These are phyloP conservation scores for Cladorrhinum samala DNA, from an alignment of 495 filamentous ascomycete genomes.

Conservation along the genomic window DNA sequence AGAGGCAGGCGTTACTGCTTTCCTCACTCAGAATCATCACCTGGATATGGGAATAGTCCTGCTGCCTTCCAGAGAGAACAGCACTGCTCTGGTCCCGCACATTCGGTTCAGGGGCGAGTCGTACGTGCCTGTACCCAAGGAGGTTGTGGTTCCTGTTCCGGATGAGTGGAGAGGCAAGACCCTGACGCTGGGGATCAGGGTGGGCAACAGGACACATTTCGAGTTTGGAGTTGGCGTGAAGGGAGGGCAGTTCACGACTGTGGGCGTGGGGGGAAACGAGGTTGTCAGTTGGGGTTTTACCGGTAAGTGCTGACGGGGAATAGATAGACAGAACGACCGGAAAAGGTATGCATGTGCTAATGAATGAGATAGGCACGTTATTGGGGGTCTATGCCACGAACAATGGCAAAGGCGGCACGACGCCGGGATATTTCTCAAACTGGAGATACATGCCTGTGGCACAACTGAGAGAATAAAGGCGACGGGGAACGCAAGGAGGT, in stretches of 20 bases:
- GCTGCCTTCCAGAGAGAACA: slow-evolving; percentile 21
- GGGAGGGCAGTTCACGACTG: slow-evolving; percentile 22
- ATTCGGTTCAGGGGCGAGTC: slow-evolving; percentile 36
- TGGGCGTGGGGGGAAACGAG: slow-evolving; percentile 34
- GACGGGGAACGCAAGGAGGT: no score
- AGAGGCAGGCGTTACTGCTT: slow-evolving; percentile 41
- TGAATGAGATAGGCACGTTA: slow-evolving; percentile 26
- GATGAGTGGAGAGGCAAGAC: slow-evolving; percentile 26
- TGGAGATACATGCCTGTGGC: slow-evolving; percentile 43
- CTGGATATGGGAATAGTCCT: slow-evolving; percentile 46
- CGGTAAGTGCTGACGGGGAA: slow-evolving; percentile 27
- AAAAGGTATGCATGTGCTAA: background rate
- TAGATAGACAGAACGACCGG: background rate
- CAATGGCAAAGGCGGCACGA: slow-evolving; percentile 39
- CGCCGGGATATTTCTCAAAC: slow-evolving; percentile 38
- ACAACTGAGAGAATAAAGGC: no score
- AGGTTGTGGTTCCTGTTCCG: slow-evolving; percentile 26
- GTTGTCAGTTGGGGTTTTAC: slow-evolving; percentile 47
- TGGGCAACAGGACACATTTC: slow-evolving; percentile 42
- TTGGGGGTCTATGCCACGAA: slow-evolving; percentile 48
- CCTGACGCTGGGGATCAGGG: slow-evolving; percentile 40
- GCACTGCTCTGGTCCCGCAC: slow-evolving; percentile 21
- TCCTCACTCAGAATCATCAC: slow-evolving; percentile 50
- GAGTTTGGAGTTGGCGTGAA: slow-evolving; percentile 38
- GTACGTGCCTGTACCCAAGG: slow-evolving; percentile 28